Evolutionary conservation across 768 basidiomycete genomes (phyloP).

Genomic region (Suillus subalutaceus): DNA sequence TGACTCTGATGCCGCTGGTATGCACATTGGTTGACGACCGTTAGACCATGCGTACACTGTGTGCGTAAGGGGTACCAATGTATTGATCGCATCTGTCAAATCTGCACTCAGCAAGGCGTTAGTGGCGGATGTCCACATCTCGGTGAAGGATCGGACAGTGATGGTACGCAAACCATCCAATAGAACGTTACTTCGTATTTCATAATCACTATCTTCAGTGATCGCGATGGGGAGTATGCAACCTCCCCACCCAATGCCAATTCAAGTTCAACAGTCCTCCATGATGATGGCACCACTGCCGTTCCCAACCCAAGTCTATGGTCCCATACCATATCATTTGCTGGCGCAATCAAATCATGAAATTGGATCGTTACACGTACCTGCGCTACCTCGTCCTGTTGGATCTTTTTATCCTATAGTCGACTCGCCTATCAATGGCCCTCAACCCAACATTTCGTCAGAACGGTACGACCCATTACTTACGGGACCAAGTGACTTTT

Average conservation of each 20-base stretch:
- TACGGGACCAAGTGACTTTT: not conserved
- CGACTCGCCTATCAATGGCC: constrained; percentile 39
- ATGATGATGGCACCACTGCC: constrained; percentile 19
- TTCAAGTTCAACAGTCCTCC: constrained; percentile 22
- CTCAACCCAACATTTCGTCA: constrained; percentile 32
- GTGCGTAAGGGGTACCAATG: constrained; percentile 55
- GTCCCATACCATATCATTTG: constrained; percentile 31
- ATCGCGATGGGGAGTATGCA: constrained; percentile 8
- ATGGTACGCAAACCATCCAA: constrained; percentile 12
- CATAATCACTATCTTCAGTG: constrained; percentile 15
- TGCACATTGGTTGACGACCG: constrained; percentile 13
- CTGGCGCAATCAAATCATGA: constrained; percentile 21
- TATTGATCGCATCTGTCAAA: constrained; percentile 49
- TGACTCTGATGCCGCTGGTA: constrained; percentile 13
- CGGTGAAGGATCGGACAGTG: constrained; percentile 30
- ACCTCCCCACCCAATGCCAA: constrained; percentile 13
- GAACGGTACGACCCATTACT: constrained; percentile 34
- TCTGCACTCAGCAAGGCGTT: constrained; percentile 47
- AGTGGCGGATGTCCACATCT: constrained; percentile 51
- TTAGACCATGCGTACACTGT: constrained; percentile 55
- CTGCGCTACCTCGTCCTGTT: constrained; percentile 27
- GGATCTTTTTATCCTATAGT: constrained; percentile 43
- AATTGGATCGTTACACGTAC: constrained; percentile 14
- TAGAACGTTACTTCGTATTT: constrained; percentile 9
- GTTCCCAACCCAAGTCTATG: constrained; percentile 32